These are phyloP conservation scores for Pleurotus tuoliensis DNA, from an alignment of 768 basidiomycete species.

Conservation along the genomic window DNA sequence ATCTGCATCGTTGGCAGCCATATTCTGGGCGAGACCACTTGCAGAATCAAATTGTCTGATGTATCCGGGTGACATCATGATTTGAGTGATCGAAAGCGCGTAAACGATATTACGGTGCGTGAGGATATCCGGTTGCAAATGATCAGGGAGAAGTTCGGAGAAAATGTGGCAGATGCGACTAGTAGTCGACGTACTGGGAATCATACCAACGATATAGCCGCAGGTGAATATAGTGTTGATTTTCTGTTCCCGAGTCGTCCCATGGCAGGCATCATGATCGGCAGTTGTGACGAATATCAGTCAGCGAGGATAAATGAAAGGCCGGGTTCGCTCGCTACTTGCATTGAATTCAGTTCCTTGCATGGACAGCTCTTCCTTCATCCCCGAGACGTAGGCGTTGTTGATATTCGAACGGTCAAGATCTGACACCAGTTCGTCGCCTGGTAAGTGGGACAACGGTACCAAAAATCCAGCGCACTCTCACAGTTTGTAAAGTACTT, in stretches of 20 bases:
- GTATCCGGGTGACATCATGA: background rate
- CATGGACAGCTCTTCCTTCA: conserved; percentile 71
- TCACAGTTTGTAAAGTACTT: conserved; percentile 68
- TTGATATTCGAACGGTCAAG: conserved; percentile 64
- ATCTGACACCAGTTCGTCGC: conserved; percentile 31
- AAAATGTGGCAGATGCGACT: background rate
- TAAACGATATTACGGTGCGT: too few species aligned
- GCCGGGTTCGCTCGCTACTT: conserved; percentile 9
- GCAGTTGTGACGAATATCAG: conserved; percentile 6
- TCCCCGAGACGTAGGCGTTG: conserved; percentile 78
- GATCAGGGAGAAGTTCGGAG: too few species aligned
- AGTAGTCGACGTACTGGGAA: conserved; percentile 44
- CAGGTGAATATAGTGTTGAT: conserved; percentile 71
- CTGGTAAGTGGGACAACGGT: too few species aligned
- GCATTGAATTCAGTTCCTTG: conserved; percentile 61
- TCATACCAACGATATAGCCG: conserved; percentile 73
- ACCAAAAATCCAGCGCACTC: background rate
- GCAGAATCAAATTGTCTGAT: conserved; percentile 62
- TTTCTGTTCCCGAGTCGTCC: conserved; percentile 31
- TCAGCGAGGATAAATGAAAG: background rate
- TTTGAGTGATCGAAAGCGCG: background rate
- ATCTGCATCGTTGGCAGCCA: conserved; percentile 68
- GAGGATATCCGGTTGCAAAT: too few species aligned
- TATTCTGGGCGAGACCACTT: conserved; percentile 56
- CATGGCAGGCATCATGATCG: too few species aligned